These are phyloP conservation scores for Neofusicoccum umdonicola DNA, from an alignment of 2,329 filamentous ascomycete genomes.

Conservation along the genomic window DNA sequence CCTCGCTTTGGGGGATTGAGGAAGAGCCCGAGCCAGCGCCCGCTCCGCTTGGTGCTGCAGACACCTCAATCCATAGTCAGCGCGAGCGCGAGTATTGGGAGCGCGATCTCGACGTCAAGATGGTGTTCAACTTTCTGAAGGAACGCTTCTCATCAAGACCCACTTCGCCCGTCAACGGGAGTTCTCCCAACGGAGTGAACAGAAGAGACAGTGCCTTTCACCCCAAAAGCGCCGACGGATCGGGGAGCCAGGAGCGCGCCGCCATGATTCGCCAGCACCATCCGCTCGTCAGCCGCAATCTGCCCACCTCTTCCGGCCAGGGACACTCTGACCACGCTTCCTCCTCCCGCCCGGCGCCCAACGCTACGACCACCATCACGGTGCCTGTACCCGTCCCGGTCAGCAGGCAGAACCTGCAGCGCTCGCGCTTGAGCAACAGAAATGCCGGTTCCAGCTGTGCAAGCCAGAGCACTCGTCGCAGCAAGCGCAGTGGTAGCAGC, in stretches of 20 bases:
- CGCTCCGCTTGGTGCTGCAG: slow-evolving; percentile 45
- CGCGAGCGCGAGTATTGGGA: slow-evolving; percentile 81
- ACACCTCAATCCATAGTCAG: slow-evolving; percentile 21
- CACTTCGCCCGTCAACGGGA: slow-evolving; percentile 26
- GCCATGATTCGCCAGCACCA: slow-evolving; percentile 87
- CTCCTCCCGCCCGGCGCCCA: slow-evolving; percentile 23
- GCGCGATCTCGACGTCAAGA: slow-evolving; percentile 81
- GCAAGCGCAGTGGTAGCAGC: slow-evolving; percentile 66
- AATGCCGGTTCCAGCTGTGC: slow-evolving; percentile 62
- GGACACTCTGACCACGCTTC: background rate
- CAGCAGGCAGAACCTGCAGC: slow-evolving; percentile 14
- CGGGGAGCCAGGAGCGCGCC: slow-evolving; percentile 51
- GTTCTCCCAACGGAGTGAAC: slow-evolving; percentile 21
- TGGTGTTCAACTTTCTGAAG: slow-evolving; percentile 72
- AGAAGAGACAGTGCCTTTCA: background rate
- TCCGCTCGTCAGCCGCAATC: slow-evolving; percentile 67
- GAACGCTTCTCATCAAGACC: slow-evolving; percentile 36
- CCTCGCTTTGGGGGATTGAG: slow-evolving; percentile 65
- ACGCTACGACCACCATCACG: slow-evolving; percentile 18
- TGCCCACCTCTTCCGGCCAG: background rate
- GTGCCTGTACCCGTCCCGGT: slow-evolving; percentile 24
- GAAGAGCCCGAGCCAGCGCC: slow-evolving; percentile 51
- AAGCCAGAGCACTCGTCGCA: slow-evolving; percentile 80
- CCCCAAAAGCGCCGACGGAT: background rate
- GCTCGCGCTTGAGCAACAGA: slow-evolving; percentile 7